Percentiles rank a stretch among this genome's conserved stretches.
phyloP scores from a whole-genome alignment of 2,329 filamentous ascomycete genomes.

The Herpotrichia juniperi region DNA sequence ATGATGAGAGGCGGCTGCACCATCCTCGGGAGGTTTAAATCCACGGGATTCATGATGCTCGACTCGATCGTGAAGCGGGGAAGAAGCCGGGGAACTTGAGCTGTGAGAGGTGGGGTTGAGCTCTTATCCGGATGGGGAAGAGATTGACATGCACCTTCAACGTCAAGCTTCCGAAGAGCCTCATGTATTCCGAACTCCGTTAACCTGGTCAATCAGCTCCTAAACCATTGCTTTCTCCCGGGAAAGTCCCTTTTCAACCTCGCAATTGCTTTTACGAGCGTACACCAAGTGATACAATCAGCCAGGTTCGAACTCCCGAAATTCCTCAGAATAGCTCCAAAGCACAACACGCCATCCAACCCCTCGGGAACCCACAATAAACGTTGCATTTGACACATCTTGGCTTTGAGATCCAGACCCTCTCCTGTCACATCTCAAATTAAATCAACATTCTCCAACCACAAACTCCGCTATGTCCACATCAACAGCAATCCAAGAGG shows the following conservation, averaged over 20 bases:
- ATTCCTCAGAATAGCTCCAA: too few species aligned
- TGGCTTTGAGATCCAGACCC: too few species aligned
- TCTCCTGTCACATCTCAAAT: background rate
- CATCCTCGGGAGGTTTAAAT: conserved; percentile 23
- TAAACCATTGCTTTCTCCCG: too few species aligned
- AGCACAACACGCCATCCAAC: too few species aligned
- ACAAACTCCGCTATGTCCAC: too few species aligned
- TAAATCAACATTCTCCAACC: too few species aligned
- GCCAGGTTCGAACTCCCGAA: too few species aligned
- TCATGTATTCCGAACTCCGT: background rate
- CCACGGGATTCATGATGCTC: conserved; percentile 29
- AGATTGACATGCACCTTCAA: conserved; percentile 11
- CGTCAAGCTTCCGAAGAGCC: background rate
- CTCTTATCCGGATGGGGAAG: conserved; percentile 16
- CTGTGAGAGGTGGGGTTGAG: conserved; percentile 26
- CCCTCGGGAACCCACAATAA: too few species aligned
- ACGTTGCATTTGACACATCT: too few species aligned
- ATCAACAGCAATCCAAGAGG: background rate
- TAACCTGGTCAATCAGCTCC: too few species aligned
- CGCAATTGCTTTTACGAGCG: too few species aligned
- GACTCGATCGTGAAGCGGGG: conserved; percentile 39
- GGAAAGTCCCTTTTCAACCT: background rate
- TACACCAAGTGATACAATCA: too few species aligned
- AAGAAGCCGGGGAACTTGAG: conserved; percentile 11
- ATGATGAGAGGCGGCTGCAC: background rate